A percentile compares a stretch with the other conserved stretches of the same genome.
Evolutionary conservation across 2,329 filamentous ascomycete genomes (phyloP).

Genomic region (Fusarium liriodendri): DNA sequence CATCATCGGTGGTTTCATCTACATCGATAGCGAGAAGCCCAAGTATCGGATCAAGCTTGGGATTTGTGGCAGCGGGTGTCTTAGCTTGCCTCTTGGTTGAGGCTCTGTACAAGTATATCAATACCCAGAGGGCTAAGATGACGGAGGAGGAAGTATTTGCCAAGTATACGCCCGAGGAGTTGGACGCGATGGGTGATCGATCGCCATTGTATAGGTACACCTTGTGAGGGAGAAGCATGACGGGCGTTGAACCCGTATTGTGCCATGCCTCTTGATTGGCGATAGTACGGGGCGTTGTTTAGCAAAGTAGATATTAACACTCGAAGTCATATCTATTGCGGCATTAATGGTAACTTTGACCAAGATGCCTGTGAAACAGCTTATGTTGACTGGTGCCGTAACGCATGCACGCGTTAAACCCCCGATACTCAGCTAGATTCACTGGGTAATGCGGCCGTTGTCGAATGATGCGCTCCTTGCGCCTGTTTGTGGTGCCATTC

Average conservation of each 20-base stretch:
- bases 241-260: neutral
- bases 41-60: slow-evolving; percentile 30
- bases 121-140: slow-evolving; percentile 34
- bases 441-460: no score
- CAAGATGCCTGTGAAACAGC: neutral
- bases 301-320: neutral
- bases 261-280: neutral
- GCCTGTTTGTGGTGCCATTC: no score
- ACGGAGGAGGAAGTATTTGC: slow-evolving; percentile 37
- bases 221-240: neutral
- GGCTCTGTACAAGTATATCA: slow-evolving; percentile 31
- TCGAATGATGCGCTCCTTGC: no score
- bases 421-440: no score
- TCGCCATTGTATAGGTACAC: slow-evolving; percentile 44
- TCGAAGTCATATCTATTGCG: neutral
- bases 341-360: neutral
- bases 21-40: slow-evolving; percentile 24
- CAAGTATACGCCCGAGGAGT: slow-evolving; percentile 42
- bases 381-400: neutral
- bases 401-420: no score
- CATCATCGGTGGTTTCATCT: slow-evolving; percentile 31
- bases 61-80: slow-evolving; percentile 12
- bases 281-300: neutral
- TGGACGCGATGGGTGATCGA: slow-evolving; percentile 45
- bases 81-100: slow-evolving; percentile 26